Evolutionary conservation across 2,329 filamentous ascomycete species (phyloP).

Genomic region (Aquanectria penicillioides): DNA sequence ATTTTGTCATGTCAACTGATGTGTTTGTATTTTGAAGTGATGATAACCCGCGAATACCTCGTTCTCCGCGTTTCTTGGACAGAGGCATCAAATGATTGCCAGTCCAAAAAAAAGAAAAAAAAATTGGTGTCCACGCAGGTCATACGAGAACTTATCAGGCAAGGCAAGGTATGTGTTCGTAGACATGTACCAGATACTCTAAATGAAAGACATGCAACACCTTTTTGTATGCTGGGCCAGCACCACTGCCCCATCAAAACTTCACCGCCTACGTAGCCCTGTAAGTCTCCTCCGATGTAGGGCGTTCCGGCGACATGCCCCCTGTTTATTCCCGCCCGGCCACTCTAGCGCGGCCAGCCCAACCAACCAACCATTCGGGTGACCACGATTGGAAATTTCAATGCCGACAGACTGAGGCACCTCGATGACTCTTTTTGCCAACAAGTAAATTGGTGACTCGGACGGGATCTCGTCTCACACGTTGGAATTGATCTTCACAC

Average conservation of each 20-base stretch:
- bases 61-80: no score
- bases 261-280: neutral
- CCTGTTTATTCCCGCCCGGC: neutral
- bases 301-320: neutral
- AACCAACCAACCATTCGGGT: slow-evolving; percentile 35
- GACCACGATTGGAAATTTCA: slow-evolving; percentile 35
- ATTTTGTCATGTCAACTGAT: neutral
- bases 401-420: slow-evolving; percentile 20
- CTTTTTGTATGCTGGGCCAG: no score
- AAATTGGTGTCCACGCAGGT: no score
- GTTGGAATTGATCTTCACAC: neutral
- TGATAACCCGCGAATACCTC: no score
- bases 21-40: neutral
- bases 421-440: slow-evolving; percentile 11
- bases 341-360: slow-evolving; percentile 3
- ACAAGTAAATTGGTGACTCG: slow-evolving; percentile 4
- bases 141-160: no score
- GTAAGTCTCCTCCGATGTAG: slow-evolving; percentile 1
- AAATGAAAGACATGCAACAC: no score
- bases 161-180: no score
- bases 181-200: no score
- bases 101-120: no score
- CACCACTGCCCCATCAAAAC: slow-evolving; percentile 3
- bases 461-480: neutral
- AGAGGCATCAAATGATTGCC: no score